Base-by-base conservation (phyloP, 106 monocot species). In the Narthecium ossifragum region DNA sequence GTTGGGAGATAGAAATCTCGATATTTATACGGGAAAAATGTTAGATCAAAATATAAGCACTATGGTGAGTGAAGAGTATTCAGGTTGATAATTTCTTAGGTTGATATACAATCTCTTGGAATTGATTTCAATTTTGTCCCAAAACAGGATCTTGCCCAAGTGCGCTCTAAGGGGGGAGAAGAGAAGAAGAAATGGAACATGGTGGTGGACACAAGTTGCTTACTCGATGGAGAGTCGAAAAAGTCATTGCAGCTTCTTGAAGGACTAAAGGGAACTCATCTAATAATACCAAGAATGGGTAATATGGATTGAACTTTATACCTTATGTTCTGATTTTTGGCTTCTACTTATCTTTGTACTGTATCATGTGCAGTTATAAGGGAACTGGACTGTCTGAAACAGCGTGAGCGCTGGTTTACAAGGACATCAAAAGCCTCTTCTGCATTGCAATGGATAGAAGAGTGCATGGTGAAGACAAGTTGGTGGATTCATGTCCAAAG, bases 401-500 rank as follows among this genome's bases (percentile, higher is more conserved):
- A 62, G 34, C 60, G 67, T 8, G 68, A 75, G 57, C 53, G 68
- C 8, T 46, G 68, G 20, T 63, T 62, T 28, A 54, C 48, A 50
- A 68, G 49, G 48, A 34, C 66, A 24, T 60, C 66, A 26, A 69
- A 36, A 59, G 78, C 69, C 8, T 86, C 86, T 57, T 65, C 69
- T 32, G 71, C 70, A 12, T 53, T 96, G 48, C 63, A 81, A 51
- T 96, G 94, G 94, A 86, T 96, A 31, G 78, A 96, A 43, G 75
- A 78, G 27, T 81, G 94, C 67, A 96, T 96, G 94, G 55, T 78
- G 65, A 80, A 71, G 22, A 57, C 55, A 38, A 70, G 78, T 46
- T 83, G 85, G 90, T 96, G 94, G 94, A 78, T 96, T 66, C 86
- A 96, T 69, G 94, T 96, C 9, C 94, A 96, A 63, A 86, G 70